Evolutionary conservation across 2,329 filamentous ascomycete genomes (phyloP).

Genomic region (Fusarium armeniacum): DNA sequence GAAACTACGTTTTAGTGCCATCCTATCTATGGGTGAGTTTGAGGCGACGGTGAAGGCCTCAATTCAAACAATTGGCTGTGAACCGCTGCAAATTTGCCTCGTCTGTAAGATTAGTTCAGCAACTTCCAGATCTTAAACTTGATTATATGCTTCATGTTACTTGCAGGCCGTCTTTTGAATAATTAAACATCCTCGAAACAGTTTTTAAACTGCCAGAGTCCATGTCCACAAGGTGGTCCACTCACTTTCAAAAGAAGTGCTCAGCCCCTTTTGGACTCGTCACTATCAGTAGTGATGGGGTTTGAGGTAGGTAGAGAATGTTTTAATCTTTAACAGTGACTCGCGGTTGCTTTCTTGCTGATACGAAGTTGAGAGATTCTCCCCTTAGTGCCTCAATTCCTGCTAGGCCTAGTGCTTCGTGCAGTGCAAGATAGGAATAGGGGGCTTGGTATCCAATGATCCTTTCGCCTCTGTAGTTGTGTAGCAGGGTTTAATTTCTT

Average conservation of each 20-base stretch:
- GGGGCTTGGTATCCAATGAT: background rate
- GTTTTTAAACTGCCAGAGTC: background rate
- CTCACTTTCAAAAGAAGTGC: slow-evolving; percentile 22
- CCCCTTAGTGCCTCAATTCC: background rate
- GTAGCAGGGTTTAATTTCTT: background rate
- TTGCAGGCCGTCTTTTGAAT: background rate
- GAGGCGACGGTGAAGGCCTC: background rate
- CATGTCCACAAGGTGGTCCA: background rate
- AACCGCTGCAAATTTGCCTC: background rate
- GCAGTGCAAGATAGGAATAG: background rate
- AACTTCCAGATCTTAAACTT: background rate
- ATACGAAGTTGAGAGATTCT: background rate
- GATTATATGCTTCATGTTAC: background rate
- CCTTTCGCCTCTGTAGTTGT: background rate
- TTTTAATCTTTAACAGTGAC: background rate
- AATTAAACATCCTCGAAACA: background rate
- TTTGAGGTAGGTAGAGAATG: background rate
- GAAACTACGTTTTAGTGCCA: slow-evolving; percentile 5
- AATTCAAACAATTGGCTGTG: slow-evolving; percentile 29
- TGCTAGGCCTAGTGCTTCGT: background rate
- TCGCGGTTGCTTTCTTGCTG: background rate
- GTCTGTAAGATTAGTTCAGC: background rate
- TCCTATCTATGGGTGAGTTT: background rate
- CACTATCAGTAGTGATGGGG: background rate
- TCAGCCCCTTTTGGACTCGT: slow-evolving; percentile 13